Conservation (phyloP, 1,284 basidiomycete species). For the Lentinus polychrous region DNA sequence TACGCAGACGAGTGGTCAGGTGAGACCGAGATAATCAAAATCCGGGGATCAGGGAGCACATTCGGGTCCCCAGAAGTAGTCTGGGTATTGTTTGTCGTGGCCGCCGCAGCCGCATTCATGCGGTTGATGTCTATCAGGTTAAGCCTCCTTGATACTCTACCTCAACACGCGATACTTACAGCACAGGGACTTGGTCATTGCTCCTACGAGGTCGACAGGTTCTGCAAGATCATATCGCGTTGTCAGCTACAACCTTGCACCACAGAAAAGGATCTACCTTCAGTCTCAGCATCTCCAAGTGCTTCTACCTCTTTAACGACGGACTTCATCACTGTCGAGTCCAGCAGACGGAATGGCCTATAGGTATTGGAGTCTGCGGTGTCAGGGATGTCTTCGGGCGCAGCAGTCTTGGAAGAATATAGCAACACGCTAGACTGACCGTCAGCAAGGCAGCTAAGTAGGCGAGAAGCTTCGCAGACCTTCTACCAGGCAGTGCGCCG, state of each 20-base stretch:
- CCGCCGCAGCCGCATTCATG: slow-evolving; percentile 21
- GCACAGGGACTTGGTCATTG: slow-evolving; percentile 84
- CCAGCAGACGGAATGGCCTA: slow-evolving; percentile 73
- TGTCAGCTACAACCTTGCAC: background rate
- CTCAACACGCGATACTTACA: slow-evolving; percentile 44
- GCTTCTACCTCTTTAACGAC: slow-evolving; percentile 57
- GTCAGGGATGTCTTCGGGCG: slow-evolving; percentile 28
- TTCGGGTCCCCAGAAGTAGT: slow-evolving; percentile 36
- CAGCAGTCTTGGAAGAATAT: slow-evolving; percentile 54
- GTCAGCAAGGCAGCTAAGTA: slow-evolving; percentile 4
- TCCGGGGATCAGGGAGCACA: slow-evolving; percentile 66
- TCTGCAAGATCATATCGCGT: slow-evolving; percentile 27
- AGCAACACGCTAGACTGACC: slow-evolving; percentile 52
- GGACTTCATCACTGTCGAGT: slow-evolving; percentile 57
- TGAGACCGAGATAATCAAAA: slow-evolving; percentile 90
- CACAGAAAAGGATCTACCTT: slow-evolving; percentile 33
- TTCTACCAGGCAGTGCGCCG: slow-evolving; percentile 79
- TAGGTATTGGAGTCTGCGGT: slow-evolving; percentile 73
- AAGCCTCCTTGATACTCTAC: slow-evolving; percentile 5
- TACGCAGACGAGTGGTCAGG: slow-evolving; percentile 84
- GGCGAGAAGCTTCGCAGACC: slow-evolving; percentile 33
- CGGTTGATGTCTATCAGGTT: slow-evolving; percentile 74
- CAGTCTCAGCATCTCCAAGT: slow-evolving; percentile 38
- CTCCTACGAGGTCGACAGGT: slow-evolving; percentile 76
- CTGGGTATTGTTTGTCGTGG: slow-evolving; percentile 29